Base-by-base conservation (phyloP, 352 stramenopile species). In the Phytophthora pluvialis region DNA sequence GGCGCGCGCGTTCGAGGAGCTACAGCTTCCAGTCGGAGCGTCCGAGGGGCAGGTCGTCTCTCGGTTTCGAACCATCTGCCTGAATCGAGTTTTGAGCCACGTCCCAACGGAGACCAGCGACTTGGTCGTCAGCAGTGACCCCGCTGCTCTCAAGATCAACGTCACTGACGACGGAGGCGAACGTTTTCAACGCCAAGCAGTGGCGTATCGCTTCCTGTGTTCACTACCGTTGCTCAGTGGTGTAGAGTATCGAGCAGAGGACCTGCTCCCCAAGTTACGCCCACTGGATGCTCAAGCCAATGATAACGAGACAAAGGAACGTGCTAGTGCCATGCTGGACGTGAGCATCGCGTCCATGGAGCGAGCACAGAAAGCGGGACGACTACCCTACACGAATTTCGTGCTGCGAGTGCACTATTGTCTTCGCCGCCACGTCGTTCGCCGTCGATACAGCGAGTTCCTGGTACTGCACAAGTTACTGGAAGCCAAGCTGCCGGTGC, bases 341-440 rank as follows among this genome's bases (percentile, higher is more conserved):
- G 67, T 90, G 39, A 75, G 59, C 25, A 86, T 90, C 47, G 54
- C 67, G 11, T 79, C 73, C 18, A 87, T 92, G 79, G 83, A 90
- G 60, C 75, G 81, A 18, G 77, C 83, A 1, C 83, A 92, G 65
- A 68, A 74, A 43, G 50, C 65, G 2, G 80, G 75, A 38, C 57
- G 71, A 4, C 70, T 90, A 15, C 83, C 83, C n/a, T 89, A 92
- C 65, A 86, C 80, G 21, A 90, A 86, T 67, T 92, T 89, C 47
- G 83, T 92, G 10, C 58, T 92, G 25, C 73, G 70, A 21, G 83
- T 92, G 31, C 83, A 90, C 69, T 92, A 90, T 47, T 90, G 80
- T 53, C 67, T 92, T 26, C 78, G 83, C 31, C 81, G 77, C 28
- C 80, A 92, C 60, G 67, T 90, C 15, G 79, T 92, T 39, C 79